Evolutionary conservation across 2,329 filamentous ascomycete species (phyloP), one percentile per base, ranked within the genome.

Genomic region (Trematosphaeria pertusa): DNA sequence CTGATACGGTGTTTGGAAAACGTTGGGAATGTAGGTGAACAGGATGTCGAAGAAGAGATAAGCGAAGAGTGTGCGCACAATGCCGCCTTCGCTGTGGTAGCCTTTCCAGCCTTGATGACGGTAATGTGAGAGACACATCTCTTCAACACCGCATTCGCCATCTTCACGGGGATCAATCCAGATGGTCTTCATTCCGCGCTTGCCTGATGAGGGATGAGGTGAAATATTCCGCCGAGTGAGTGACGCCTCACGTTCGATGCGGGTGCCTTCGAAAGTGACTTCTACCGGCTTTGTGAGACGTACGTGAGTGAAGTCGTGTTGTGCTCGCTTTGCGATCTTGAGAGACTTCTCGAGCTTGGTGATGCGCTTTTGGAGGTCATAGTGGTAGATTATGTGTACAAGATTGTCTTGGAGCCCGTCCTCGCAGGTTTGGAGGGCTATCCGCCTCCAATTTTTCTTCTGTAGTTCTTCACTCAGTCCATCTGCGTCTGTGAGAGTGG

Each of bases 1-100:
- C 72, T 99, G 94, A 68, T 90, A 99, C 1, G 88, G 84, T 5
- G 94, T 99, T 69, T 97, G 93, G 71, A 99, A 99, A 44, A 99
- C 93, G 61, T 97, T 96, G 19, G 94, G 93, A 4, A 97, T 83
- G 71, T 96, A 96, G 19, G 91, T 79, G 73, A 97, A 97, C 5
- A 99, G 77, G 18, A 97, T 83, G 71, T 99, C 93, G 76, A 87
- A 94, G 76, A 97, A 96, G 14, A 99, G 83, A 65, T 94, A 93
- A n/a, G 71, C 78, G 59, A 81, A 80, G 5, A 99, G 78, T 0
- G 94, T 99, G n/a, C 91, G 86, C 5, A 97, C 76, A 59, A 97
- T 92, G 2, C 92, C 89, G 24, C 91, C 91, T 77, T 99, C 94
- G 14, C 87, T 85, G 72, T 99, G 94, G 65, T 93, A 97, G 9